These are phyloP conservation scores for Sclerotinia trifoliorum DNA, from an alignment of 2,329 filamentous ascomycete genomes.

Conservation along the genomic window DNA sequence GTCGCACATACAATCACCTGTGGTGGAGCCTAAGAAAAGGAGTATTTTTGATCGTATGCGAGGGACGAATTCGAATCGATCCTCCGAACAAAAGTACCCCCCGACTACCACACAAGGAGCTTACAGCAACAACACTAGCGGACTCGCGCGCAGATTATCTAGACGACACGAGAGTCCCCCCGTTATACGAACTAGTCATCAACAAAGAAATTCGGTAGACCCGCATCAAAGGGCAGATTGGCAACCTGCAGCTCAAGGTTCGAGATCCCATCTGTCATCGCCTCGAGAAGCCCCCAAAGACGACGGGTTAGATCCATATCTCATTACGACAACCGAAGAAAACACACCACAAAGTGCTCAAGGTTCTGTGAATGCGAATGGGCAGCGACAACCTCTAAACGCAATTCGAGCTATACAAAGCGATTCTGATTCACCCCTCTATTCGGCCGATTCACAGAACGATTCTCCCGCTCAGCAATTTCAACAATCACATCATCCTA, in stretches of 20 bases:
- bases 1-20: slow-evolving; percentile 28
- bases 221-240: slow-evolving; percentile 43
- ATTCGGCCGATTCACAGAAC: slow-evolving; percentile 39
- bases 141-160: slow-evolving; percentile 54
- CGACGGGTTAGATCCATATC: slow-evolving; percentile 37
- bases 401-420: slow-evolving; percentile 36
- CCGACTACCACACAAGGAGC: slow-evolving; percentile 21
- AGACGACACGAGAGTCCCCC: slow-evolving; percentile 53
- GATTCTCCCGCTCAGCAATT: slow-evolving; percentile 40
- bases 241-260: slow-evolving; percentile 40
- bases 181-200: slow-evolving; percentile 43
- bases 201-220: slow-evolving; percentile 42
- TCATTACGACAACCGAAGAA: slow-evolving; percentile 32
- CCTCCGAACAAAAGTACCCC: slow-evolving; percentile 31
- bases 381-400: slow-evolving; percentile 27
- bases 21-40: slow-evolving; percentile 36
- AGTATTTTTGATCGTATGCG: slow-evolving; percentile 39
- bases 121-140: slow-evolving; percentile 49
- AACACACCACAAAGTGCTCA: slow-evolving; percentile 26
- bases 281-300: slow-evolving; percentile 37
- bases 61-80: slow-evolving; percentile 30
- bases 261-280: slow-evolving; percentile 35
- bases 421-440: slow-evolving; percentile 30
- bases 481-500: slow-evolving; percentile 27
- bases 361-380: slow-evolving; percentile 8